phyloP scores from a whole-genome alignment of 805 yeast species.

The Lipomyces sp. region DNA sequence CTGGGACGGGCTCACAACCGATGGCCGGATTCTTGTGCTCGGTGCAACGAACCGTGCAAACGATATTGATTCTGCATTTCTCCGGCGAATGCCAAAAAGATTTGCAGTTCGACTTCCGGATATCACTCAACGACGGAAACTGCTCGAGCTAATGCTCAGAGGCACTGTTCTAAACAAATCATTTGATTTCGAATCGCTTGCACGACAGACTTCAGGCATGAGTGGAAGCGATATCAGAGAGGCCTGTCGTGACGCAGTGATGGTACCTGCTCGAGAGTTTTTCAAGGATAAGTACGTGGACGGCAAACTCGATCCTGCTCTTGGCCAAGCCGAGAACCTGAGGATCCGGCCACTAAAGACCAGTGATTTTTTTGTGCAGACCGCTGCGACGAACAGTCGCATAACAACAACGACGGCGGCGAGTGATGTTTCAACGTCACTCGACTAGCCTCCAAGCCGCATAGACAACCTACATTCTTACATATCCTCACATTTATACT shows the following conservation, averaged over 20 bases:
- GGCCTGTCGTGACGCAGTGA: constrained; percentile 88
- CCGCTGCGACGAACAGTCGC: constrained; percentile 10
- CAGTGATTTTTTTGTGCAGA: constrained; percentile 52
- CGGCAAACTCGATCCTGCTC: constrained; percentile 6
- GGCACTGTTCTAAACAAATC: constrained; percentile 58
- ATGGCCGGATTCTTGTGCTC: constrained; percentile 65
- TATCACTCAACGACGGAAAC: constrained; percentile 61
- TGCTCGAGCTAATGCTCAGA: constrained; percentile 62
- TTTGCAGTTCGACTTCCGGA: constrained; percentile 76
- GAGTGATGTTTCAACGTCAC: not conserved
- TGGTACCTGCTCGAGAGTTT: constrained; percentile 82
- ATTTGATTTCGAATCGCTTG: constrained; percentile 62
- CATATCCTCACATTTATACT: no score
- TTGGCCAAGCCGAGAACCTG: not conserved
- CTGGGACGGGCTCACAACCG: constrained; percentile 86
- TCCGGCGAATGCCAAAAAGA: constrained; percentile 89
- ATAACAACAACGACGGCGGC: constrained; percentile 2
- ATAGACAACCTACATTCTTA: no score
- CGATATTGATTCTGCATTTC: constrained; percentile 88
- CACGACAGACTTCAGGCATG: constrained; percentile 62
- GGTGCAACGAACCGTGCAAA: constrained; percentile 94
- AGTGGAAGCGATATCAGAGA: constrained; percentile 93
- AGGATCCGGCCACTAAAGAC: constrained; percentile 61
- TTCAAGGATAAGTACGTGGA: constrained; percentile 55
- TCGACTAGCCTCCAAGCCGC: constrained; percentile 1